phyloP scores from a whole-genome alignment of 225 moss, liverwort and hornwort genomes.

The Bryum argenteum region DNA sequence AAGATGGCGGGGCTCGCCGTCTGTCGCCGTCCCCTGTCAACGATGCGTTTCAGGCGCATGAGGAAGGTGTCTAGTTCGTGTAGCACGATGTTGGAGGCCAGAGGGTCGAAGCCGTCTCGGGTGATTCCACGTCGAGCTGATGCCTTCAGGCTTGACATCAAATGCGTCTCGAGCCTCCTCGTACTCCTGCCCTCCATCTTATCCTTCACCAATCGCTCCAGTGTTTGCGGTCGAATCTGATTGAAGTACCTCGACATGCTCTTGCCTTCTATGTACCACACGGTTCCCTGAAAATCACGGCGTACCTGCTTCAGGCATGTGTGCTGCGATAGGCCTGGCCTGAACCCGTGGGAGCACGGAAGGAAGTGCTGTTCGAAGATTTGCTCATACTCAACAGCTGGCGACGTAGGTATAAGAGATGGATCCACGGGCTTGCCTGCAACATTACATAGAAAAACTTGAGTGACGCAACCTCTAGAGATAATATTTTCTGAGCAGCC shows the following conservation, averaged over 20 bases:
- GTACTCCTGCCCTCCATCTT: constrained; percentile 30
- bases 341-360: constrained; percentile 61
- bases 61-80: constrained; percentile 54
- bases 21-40: constrained; percentile 63
- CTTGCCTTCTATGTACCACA: constrained; percentile 57
- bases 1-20: constrained; percentile 40
- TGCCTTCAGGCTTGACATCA: constrained; percentile 47
- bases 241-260: constrained; percentile 46
- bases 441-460: constrained; percentile 17
- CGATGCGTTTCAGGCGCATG: constrained; percentile 57
- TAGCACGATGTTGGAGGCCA: constrained; percentile 54
- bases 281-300: constrained; percentile 58
- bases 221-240: constrained; percentile 34
- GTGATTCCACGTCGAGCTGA: constrained; percentile 57
- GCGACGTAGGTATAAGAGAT: constrained; percentile 45
- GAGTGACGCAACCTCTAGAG: background rate
- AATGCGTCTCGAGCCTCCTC: constrained; percentile 29
- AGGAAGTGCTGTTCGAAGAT: constrained; percentile 50
- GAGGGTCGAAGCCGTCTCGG: constrained; percentile 54
- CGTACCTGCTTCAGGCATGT: constrained; percentile 61
- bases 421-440: constrained; percentile 58
- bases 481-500: background rate
- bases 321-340: constrained; percentile 52
- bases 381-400: constrained; percentile 54
- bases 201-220: constrained; percentile 38